A percentile compares a stretch with the other conserved stretches of the same genome.
Conservation (phyloP, 768 basidiomycete genomes). For the Collybiopsis luxurians region DNA sequence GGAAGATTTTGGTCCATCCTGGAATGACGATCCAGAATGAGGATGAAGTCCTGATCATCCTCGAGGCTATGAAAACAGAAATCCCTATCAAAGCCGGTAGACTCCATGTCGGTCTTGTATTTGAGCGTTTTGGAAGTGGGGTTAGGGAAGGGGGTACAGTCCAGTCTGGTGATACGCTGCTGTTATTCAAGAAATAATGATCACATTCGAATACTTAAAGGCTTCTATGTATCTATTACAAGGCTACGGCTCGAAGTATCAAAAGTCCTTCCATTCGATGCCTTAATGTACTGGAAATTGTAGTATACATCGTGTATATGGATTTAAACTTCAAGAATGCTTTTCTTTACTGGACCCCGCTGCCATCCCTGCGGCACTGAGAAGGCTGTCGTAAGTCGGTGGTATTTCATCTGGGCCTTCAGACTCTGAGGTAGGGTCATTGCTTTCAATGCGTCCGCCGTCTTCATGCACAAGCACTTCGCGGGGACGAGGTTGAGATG, state of each 20-base stretch:
- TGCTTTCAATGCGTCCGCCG: constrained; percentile 1
- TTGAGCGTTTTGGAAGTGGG: constrained; percentile 37
- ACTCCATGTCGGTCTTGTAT: constrained; percentile 40
- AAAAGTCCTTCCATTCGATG: background rate
- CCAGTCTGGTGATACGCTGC: constrained; percentile 42
- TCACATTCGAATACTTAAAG: background rate
- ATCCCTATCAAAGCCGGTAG: constrained; percentile 46
- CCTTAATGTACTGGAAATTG: too few species aligned
- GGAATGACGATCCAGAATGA: constrained; percentile 40
- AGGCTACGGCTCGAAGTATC: background rate
- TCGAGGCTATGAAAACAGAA: constrained; percentile 71
- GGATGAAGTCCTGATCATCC: constrained; percentile 43
- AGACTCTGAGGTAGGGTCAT: background rate
- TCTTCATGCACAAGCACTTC: constrained; percentile 3
- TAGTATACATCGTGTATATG: background rate
- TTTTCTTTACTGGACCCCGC: background rate
- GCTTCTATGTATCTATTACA: background rate
- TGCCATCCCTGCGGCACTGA: background rate
- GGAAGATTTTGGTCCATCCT: constrained; percentile 45
- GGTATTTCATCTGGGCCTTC: constrained; percentile 5
- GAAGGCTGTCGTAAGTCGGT: constrained; percentile 1
- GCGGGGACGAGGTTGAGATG: background rate
- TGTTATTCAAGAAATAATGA: constrained; percentile 23
- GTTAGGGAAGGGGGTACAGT: constrained; percentile 43
- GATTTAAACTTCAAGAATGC: background rate